A percentile compares a stretch with the other conserved stretches of the same genome.
phyloP scores from a whole-genome alignment of 1,139 yeast genomes.

The Geotrichum restrictum region DNA sequence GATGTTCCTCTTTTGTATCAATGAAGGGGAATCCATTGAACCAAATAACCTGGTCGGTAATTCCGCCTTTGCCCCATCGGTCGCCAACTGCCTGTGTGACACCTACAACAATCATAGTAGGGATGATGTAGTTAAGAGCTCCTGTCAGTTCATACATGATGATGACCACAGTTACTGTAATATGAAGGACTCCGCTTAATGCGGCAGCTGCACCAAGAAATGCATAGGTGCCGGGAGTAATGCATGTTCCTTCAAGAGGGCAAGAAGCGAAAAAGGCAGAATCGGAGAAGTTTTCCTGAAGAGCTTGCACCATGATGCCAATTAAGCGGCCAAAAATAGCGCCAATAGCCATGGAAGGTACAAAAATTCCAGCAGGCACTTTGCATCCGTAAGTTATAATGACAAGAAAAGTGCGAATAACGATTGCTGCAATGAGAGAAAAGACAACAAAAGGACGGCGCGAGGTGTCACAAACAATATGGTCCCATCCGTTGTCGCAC shows the following conservation, averaged over 20 bases:
- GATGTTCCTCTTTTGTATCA: constrained; percentile 67
- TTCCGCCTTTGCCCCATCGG: constrained; percentile 75
- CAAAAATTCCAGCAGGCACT: constrained; percentile 94
- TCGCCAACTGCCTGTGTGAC: constrained; percentile 78
- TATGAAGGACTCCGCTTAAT: constrained; percentile 86
- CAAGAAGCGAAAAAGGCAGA: constrained; percentile 48
- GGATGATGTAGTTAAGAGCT: constrained; percentile 83
- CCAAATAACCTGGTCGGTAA: constrained; percentile 90
- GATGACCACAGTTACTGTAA: constrained; percentile 92
- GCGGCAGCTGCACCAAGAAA: constrained; percentile 96
- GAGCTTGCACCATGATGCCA: constrained; percentile 62
- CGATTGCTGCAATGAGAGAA: constrained; percentile 66
- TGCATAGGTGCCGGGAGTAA: constrained; percentile 94
- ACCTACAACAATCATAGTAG: constrained; percentile 94
- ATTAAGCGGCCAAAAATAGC: constrained; percentile 88
- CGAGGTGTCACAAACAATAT: constrained; percentile 27
- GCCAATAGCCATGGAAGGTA: constrained; percentile 95
- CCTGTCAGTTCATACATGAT: constrained; percentile 98
- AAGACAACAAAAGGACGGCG: constrained; percentile 40
- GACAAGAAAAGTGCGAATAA: constrained; percentile 65
- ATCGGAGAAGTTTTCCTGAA: constrained; percentile 47
- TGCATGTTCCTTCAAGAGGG: constrained; percentile 49
- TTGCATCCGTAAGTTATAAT: constrained; percentile 85
- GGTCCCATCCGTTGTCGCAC: constrained; percentile 49
- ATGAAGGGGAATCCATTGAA: constrained; percentile 86